phyloP scores from a whole-genome alignment of 768 basidiomycete genomes.

The Candolleomyces eurysporus region DNA sequence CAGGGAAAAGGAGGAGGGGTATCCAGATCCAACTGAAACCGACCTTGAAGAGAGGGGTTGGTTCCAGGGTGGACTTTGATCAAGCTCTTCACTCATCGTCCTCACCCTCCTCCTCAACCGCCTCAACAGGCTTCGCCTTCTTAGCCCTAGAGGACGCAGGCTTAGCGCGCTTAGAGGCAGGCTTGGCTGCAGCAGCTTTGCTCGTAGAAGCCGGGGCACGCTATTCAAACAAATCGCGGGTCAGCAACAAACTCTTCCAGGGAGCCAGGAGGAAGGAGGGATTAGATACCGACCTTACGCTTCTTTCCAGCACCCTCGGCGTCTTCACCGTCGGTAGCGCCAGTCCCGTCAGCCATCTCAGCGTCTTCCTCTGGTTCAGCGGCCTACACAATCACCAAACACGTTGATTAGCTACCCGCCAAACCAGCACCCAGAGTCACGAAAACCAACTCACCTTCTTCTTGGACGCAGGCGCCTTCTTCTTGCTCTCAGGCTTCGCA shows the following conservation, averaged over 20 bases:
- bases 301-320: conserved; percentile 50
- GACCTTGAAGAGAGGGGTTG: too few species aligned
- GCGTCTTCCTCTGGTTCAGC: conserved; percentile 34
- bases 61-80: too few species aligned
- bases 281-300: conserved; percentile 54
- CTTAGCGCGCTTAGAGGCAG: conserved; percentile 46
- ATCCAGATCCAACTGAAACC: too few species aligned
- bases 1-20: too few species aligned
- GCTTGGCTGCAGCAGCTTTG: conserved; percentile 41
- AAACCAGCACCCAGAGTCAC: neutral
- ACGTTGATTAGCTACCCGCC: neutral
- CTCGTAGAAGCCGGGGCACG: conserved; percentile 30
- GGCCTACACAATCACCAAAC: conserved; percentile 15
- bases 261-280: neutral
- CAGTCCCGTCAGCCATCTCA: conserved; percentile 37
- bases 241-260: conserved; percentile 5
- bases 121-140: conserved; percentile 48
- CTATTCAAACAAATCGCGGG: conserved; percentile 9
- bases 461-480: conserved; percentile 18
- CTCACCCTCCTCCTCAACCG: conserved; percentile 32
- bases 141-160: conserved; percentile 35
- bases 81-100: conserved; percentile 1
- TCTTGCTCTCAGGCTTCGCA: conserved; percentile 7
- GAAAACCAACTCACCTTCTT: conserved; percentile 17
- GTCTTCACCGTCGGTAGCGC: conserved; percentile 44